Evolutionary conservation across 2,329 filamentous ascomycete species (phyloP).

Genomic region (Coniochaeta sp.): DNA sequence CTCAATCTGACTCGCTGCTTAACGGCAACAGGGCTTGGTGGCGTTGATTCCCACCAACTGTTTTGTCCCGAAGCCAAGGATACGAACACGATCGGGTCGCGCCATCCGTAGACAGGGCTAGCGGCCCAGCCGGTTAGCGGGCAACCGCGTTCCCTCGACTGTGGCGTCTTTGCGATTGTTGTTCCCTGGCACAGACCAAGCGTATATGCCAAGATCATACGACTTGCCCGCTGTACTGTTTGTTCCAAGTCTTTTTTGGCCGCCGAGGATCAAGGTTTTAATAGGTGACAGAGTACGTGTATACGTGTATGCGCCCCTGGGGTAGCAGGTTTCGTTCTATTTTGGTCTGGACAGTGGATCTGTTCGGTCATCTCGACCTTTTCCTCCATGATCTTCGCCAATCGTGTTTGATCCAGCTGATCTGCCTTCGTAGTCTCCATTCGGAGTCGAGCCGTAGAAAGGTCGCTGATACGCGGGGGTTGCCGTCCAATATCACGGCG

Average conservation of each 20-base stretch:
- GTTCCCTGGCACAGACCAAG: not conserved
- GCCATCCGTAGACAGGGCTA: not conserved
- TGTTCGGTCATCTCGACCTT: not conserved
- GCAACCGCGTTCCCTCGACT: not conserved
- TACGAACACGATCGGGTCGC: not conserved
- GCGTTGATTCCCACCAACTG: not conserved
- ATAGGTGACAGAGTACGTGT: too few relatives aligned
- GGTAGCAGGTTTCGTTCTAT: not conserved
- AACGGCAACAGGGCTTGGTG: not conserved
- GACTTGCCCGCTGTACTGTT: not conserved
- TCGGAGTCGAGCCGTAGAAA: not conserved
- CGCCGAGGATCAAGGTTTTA: too few relatives aligned
- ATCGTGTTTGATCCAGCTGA: not conserved
- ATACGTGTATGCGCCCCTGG: too few relatives aligned
- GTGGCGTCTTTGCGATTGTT: too few relatives aligned
- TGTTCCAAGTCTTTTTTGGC: not conserved
- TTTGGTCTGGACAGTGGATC: not conserved
- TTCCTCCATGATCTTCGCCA: not conserved
- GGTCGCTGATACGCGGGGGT: not conserved
- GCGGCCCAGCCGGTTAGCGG: not conserved
- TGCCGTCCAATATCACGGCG: not conserved
- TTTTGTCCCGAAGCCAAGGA: not conserved
- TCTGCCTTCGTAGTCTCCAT: not conserved
- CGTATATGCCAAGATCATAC: not conserved
- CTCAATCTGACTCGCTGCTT: not conserved